Evolutionary conservation across 495 filamentous ascomycete genomes (phyloP), one percentile per base, ranked within the genome.

Genomic region (Aspergillus olivimuriae): DNA sequence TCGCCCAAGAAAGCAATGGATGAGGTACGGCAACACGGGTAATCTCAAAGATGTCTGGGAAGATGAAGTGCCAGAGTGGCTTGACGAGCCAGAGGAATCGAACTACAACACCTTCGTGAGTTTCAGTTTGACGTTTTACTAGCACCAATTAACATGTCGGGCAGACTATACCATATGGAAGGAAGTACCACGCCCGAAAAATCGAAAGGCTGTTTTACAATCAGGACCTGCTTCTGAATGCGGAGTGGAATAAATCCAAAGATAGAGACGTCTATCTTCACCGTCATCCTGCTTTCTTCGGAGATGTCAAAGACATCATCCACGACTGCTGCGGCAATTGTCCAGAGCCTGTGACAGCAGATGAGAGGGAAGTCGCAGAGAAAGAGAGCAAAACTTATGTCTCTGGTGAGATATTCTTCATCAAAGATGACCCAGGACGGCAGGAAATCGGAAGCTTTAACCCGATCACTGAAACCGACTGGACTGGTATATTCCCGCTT

Each of bases 11-110:
- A 28, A 28, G 10, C 38, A 51, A 10, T 50, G 54, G 7, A 32
- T 48, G 1, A 46, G 49, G 14, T 45, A 47, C 6, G 39, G 47
- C 15, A 42, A 71, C 9, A 31, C 33, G 8, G 81, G 74, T 4
- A 86, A 89, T 48, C 76, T 89, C 56, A 92, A 92, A 53, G 72
- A 83, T 14, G 52, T 68, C 7, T 74, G 81, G 52, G 78, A 84
- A 44, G 84, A 90, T 41, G 87, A 92, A 44, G 74, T 89, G 16
- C 82, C 87, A 0, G 87, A 92, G 42, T 91, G 87, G 87, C 71
- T 84, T 14, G 77, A 81, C 23, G 72, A 78, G 23, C 80, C 85
- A 22, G 84, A 89, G 39, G 69, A 88, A 2, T 84, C 82, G 5
- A 75, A 81, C 51, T 92, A 92, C 46, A 76, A 88, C 55, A 86